These are phyloP conservation scores for Penicillium goetzii DNA, from an alignment of 495 filamentous ascomycete species.

Conservation along the genomic window DNA sequence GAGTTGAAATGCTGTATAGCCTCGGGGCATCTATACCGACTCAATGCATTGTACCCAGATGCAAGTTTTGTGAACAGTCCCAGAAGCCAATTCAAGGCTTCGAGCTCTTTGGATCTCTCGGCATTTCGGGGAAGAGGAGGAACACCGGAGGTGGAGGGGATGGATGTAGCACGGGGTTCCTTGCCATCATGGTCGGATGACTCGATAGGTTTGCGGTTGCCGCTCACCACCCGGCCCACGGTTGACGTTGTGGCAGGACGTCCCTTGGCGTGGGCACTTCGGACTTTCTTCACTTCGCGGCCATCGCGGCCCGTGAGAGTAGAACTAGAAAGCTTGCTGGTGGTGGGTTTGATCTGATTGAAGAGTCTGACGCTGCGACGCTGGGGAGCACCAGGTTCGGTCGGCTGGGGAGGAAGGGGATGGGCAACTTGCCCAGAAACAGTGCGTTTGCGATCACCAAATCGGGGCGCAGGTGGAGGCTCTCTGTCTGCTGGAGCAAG, in stretches of 20 bases:
- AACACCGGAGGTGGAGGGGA: slow-evolving; percentile 31
- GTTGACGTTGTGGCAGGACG: slow-evolving; percentile 59
- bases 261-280: slow-evolving; percentile 63
- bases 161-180: slow-evolving; percentile 43
- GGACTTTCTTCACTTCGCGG: slow-evolving; percentile 78
- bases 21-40: slow-evolving; percentile 75
- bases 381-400: slow-evolving; percentile 70
- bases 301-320: slow-evolving; percentile 60
- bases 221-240: slow-evolving; percentile 84
- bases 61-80: slow-evolving; percentile 86
- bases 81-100: slow-evolving; percentile 74
- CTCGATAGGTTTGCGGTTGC: slow-evolving; percentile 68
- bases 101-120: slow-evolving; percentile 65
- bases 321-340: slow-evolving; percentile 55
- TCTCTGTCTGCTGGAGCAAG: slow-evolving; percentile 39
- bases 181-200: slow-evolving; percentile 69
- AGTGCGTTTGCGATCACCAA: slow-evolving; percentile 76
- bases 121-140: slow-evolving; percentile 35
- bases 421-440: slow-evolving; percentile 80
- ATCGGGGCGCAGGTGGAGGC: slow-evolving; percentile 35
- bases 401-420: slow-evolving; percentile 51
- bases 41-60: slow-evolving; percentile 73
- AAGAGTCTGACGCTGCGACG: slow-evolving; percentile 80
- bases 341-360: slow-evolving; percentile 67
- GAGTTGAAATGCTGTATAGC: slow-evolving; percentile 72